These are phyloP conservation scores for Cryptococcus sp. DNA, from an alignment of 1,284 basidiomycete genomes.

Conservation along the genomic window DNA sequence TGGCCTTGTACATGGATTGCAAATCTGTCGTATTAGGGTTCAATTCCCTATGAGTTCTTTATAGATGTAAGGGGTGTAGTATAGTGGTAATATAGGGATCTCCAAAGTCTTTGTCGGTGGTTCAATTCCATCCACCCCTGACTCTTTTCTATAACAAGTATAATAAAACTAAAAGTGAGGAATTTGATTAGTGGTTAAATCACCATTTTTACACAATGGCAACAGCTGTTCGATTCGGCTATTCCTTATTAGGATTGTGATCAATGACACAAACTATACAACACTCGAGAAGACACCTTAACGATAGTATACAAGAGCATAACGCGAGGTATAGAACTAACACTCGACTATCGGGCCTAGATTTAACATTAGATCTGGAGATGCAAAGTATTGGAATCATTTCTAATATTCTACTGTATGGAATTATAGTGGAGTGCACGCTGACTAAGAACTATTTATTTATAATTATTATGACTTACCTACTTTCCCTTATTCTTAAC, in stretches of 20 bases:
- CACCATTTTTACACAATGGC: constrained; percentile 1
- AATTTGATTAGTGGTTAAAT: constrained; percentile 2
- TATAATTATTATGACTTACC: not conserved
- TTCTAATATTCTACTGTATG: no score
- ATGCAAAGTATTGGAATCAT: no score
- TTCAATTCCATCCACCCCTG: not conserved
- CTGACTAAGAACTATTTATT: not conserved
- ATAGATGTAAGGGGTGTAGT: not conserved
- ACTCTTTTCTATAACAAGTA: not conserved
- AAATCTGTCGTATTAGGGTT: constrained; percentile 6
- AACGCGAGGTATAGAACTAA: not conserved
- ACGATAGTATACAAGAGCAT: not conserved
- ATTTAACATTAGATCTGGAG: not conserved
- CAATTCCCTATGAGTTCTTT: constrained; percentile 4
- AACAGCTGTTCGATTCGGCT: not conserved
- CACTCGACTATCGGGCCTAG: not conserved
- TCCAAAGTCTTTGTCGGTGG: constrained; percentile 1
- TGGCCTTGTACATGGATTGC: constrained; percentile 4
- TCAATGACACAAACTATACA: not conserved
- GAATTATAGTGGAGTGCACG: not conserved
- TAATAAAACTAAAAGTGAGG: not conserved
- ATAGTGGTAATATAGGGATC: constrained; percentile 1
- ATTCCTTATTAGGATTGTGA: constrained; percentile 1
- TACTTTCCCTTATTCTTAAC: not conserved
- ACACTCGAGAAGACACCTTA: not conserved